Base-by-base conservation (phyloP, 225 moss, liverwort and hornwort genomes). In the Takakia lepidozioides region DNA sequence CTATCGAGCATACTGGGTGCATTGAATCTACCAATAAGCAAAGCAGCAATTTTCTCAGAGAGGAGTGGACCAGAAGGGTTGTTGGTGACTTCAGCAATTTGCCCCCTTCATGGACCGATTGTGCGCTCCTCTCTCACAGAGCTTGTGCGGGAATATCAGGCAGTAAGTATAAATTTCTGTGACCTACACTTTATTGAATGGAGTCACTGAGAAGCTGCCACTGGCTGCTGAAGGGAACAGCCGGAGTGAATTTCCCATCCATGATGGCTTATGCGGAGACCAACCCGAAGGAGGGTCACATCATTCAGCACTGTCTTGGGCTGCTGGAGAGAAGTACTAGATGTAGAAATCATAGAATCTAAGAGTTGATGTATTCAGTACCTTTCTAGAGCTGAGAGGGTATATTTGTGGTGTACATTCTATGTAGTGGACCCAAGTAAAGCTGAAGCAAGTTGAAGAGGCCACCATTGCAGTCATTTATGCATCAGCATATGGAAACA, bases 401-500 rank as follows among this genome's bases (percentile, higher is more conserved):
- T 17, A 16, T 43, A n/a, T 22, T 43, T 6, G 43, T 43, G 21
- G 43, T 43, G 43, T 8, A 49, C 49, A 25, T 11, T 21, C 25
- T 26, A 50, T 70, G 50, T 68, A 93, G 88, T 93, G 93, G 93
- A 93, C 93, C 22, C 66, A 62, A 38, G 84, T 64, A 37, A 84
- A 68, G 52, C 71, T 80, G 6, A 86, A 74, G 58, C 83, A 88
- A 50, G 62, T 77, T 21, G 81, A 76, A 55, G 81, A 93, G 47
- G 81, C 88, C 27, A 83, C 73, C 3, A 38, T 93, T 50, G 88
- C 88, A 57, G 93, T 93, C 15, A 73, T 93, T 20, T 93, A 93
- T 57, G 93, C 74, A 18, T 93, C 93, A 43, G 93, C 93, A 17
- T 93, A 93, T 64, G 93, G 93, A 24, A 93, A 89, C 54, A 93